Evolutionary conservation across 345 rosid genomes (phyloP).

Genomic region (Populus ilicifolia): DNA sequence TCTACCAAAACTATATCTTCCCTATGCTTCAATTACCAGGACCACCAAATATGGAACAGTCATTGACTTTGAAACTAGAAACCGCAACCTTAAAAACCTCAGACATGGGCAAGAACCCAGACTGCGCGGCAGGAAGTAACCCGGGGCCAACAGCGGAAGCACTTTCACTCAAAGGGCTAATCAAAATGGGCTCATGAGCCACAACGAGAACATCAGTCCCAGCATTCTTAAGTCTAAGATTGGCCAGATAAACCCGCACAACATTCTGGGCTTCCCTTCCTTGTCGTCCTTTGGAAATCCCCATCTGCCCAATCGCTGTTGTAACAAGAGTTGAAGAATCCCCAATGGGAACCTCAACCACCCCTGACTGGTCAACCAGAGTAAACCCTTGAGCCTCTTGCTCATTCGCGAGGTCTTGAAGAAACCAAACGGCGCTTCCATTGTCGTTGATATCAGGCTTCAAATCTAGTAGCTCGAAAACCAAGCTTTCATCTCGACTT

Average conservation of each 20-base stretch:
- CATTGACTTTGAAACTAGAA: constrained; percentile 62
- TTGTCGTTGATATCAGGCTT: constrained; percentile 58
- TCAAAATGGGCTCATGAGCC: constrained; percentile 64
- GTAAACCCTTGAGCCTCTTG: constrained; percentile 66
- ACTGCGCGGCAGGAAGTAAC: constrained; percentile 52
- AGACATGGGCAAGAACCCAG: constrained; percentile 57
- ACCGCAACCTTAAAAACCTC: constrained; percentile 64
- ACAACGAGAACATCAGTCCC: constrained; percentile 68
- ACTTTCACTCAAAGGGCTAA: constrained; percentile 80
- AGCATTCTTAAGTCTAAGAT: constrained; percentile 69
- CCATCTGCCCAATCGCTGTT: constrained; percentile 84
- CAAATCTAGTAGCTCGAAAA: constrained; percentile 69
- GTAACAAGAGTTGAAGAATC: constrained; percentile 42
- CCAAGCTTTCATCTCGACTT: constrained; percentile 78
- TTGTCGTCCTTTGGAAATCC: constrained; percentile 84
- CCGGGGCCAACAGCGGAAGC: constrained; percentile 73
- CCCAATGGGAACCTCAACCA: constrained; percentile 50
- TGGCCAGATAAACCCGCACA: constrained; percentile 77
- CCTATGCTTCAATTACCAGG: constrained; percentile 22
- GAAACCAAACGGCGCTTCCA: constrained; percentile 73
- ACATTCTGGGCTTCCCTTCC: constrained; percentile 90
- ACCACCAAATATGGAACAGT: constrained; percentile 51
- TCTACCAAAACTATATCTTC: background rate
- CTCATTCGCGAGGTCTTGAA: constrained; percentile 61
- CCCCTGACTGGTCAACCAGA: constrained; percentile 64